Evolutionary conservation across 768 basidiomycete genomes (phyloP), one percentile per base, ranked within the genome.

Genomic region (Mrakia hoshinonis): DNA sequence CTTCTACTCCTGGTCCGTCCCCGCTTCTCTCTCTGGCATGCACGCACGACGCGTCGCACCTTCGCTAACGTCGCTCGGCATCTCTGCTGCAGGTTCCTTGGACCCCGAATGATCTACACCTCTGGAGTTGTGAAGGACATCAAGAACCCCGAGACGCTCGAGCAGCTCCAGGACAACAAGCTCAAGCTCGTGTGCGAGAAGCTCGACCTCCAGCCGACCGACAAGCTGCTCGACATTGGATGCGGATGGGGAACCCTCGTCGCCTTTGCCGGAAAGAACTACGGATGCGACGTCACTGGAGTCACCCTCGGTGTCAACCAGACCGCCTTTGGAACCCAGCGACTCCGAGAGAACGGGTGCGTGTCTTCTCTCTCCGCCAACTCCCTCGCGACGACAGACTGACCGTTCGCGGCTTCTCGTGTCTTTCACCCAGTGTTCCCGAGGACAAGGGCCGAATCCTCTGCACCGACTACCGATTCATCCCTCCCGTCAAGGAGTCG

Each of bases 141-240:
- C 72, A 85, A 85, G 74, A 81, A 83, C 51, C 83, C 87, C 74
- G 89, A 97, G 79, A 87, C 91, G 15, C 85, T 99, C 60, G 95
- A 98, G 79, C 84, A 92, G 75, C 86, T 99, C 12, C 96, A 99
- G 83, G 95, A 98, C 80, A 99, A 98, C 85, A 98, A 99, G 80
- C 87, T 99, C 68, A 87, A 89, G 20, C 81, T 96, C 72, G 95
- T 99, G 24, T 98, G 96, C 81, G 90, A 88, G 77, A 99, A 98
- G 81, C 86, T 99, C 68, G 84, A 89, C 79, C 85, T 99, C 36
- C 83, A 95, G 76, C 86, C 90, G n/a, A 84, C 83, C 0, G 96
- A 99, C 81, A 86, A 84, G 80, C 72, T 77, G 46, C 77, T 81
- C 51, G 81, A 78, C 72, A 80, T 80, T 69, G 79, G 77, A 68